Percentiles rank a stretch among this genome's conserved stretches.
phyloP scores from a whole-genome alignment of 495 filamentous ascomycete genomes.

The Penicillium malachiteum region DNA sequence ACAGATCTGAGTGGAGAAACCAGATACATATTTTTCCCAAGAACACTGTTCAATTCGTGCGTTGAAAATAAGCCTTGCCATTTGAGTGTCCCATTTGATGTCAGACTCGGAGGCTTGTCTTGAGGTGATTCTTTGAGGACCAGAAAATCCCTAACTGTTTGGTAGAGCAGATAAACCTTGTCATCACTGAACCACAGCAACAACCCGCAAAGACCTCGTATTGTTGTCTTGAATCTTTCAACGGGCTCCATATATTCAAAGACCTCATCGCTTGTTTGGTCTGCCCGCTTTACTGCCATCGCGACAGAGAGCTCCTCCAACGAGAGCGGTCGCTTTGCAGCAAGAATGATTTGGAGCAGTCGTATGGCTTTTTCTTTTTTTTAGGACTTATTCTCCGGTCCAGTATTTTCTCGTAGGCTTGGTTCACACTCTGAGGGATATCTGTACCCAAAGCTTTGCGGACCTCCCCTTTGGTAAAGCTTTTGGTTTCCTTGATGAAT shows the following conservation, averaged over 20 bases:
- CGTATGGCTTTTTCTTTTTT: slow-evolving; percentile 26
- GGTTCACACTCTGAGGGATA: slow-evolving; percentile 34
- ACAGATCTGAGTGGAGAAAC: no score
- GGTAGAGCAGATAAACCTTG: slow-evolving; percentile 42
- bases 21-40: no score
- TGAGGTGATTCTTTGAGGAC: not conserved
- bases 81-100: no score
- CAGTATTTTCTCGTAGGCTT: slow-evolving; percentile 45
- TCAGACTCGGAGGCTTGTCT: no score
- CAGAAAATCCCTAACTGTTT: slow-evolving; percentile 24
- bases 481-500: slow-evolving; percentile 19
- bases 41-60: no score
- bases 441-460: slow-evolving; percentile 9
- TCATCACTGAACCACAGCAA: slow-evolving; percentile 33
- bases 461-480: slow-evolving; percentile 13
- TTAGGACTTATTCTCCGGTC: slow-evolving; percentile 17
- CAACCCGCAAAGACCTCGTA: slow-evolving; percentile 39
- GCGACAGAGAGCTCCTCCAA: slow-evolving; percentile 40
- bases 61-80: no score
- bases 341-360: slow-evolving; percentile 40
- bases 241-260: not conserved
- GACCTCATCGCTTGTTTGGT: not conserved
- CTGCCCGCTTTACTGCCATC: slow-evolving; percentile 20
- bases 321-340: slow-evolving; percentile 36
- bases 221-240: slow-evolving; percentile 14